A percentile compares a stretch with the other conserved stretches of the same genome.
Conservation (phyloP, 352 stramenopile species). For the Plasmopara halstedii region DNA sequence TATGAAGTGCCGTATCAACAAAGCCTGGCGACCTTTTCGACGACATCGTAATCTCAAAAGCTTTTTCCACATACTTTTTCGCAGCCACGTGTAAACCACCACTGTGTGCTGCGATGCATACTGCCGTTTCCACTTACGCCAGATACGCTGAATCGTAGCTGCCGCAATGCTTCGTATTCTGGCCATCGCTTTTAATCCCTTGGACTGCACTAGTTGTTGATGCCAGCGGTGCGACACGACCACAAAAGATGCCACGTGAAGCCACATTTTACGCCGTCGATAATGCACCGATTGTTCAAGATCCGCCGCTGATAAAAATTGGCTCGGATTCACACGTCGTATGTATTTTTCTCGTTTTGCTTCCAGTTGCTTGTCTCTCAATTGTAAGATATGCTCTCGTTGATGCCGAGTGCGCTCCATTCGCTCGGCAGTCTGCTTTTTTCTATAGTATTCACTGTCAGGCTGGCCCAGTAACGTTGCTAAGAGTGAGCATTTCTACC, state of each 20-base stretch:
- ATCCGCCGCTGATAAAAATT: constrained; percentile 18
- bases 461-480: background rate
- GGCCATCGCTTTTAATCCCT: constrained; percentile 24
- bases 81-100: constrained; percentile 58
- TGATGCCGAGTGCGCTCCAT: constrained; percentile 35
- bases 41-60: constrained; percentile 45
- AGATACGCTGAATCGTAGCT: constrained; percentile 45
- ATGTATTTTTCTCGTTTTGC: constrained; percentile 34
- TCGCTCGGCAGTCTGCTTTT: constrained; percentile 49
- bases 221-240: constrained; percentile 29
- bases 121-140: constrained; percentile 54
- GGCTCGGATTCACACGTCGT: constrained; percentile 19
- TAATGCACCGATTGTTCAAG: constrained; percentile 26
- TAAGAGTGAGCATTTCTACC: constrained; percentile 5
- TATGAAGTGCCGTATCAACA: constrained; percentile 48
- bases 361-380: constrained; percentile 28
- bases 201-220: constrained; percentile 23
- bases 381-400: constrained; percentile 34
- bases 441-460: constrained; percentile 29
- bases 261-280: constrained; percentile 42
- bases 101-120: constrained; percentile 56
- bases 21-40: constrained; percentile 26
- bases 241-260: constrained; percentile 36
- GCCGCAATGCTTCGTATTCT: constrained; percentile 34
- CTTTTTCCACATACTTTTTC: constrained; percentile 64